A percentile compares a stretch with the other conserved stretches of the same genome.
phyloP scores from a whole-genome alignment of 305 asterid genomes.

The Solanum chacoense region DNA sequence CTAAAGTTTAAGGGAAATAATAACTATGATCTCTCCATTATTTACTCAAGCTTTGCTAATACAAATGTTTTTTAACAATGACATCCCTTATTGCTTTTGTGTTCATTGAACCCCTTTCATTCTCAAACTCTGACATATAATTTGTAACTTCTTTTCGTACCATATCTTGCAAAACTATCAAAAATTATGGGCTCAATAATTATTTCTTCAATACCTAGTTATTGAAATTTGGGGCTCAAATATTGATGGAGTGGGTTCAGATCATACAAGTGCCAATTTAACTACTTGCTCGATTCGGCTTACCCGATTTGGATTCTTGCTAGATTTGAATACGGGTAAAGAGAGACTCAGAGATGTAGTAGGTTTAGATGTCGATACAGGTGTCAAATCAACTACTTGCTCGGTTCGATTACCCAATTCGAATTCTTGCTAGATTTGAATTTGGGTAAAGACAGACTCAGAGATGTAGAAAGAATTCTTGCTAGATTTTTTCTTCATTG shows the following conservation, averaged over 20 bases:
- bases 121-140: not conserved
- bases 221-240: not conserved
- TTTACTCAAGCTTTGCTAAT: not conserved
- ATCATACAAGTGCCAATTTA: not conserved
- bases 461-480: not conserved
- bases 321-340: not conserved
- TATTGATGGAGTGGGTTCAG: not conserved
- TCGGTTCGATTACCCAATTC: no score
- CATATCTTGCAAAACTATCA: not conserved
- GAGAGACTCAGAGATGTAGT: not conserved
- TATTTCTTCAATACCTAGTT: not conserved
- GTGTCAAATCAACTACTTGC: no score
- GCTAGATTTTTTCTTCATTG: constrained; percentile 1
- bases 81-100: not conserved
- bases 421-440: no score
- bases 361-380: not conserved
- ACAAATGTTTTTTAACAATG: not conserved
- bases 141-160: not conserved
- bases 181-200: not conserved
- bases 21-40: not conserved
- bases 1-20: not conserved
- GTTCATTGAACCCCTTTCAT: not conserved
- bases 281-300: not conserved
- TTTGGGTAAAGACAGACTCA: no score
- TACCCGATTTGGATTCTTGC: not conserved